phyloP scores from a whole-genome alignment of 257 asterid genomes.

The Gentiana straminea region DNA sequence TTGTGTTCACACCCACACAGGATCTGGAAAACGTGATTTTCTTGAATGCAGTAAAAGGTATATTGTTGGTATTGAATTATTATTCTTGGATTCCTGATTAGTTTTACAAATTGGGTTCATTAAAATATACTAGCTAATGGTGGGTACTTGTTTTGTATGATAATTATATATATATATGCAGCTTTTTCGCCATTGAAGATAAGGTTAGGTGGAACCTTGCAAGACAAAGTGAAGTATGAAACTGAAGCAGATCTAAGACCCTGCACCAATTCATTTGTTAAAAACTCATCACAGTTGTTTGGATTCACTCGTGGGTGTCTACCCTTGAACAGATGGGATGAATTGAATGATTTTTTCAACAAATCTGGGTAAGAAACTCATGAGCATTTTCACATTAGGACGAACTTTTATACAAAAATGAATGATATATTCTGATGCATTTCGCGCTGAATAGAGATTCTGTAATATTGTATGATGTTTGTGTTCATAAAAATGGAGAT shows the following conservation, averaged over 20 bases:
- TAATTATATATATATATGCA: background rate
- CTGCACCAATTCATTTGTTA: slow-evolving; percentile 37
- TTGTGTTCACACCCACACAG: slow-evolving; percentile 27
- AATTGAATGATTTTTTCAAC: slow-evolving; percentile 50
- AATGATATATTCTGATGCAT: no score
- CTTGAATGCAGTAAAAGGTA: slow-evolving; percentile 74
- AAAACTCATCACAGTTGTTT: slow-evolving; percentile 40
- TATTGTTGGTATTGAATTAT: background rate
- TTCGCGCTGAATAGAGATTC: no score
- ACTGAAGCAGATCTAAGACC: slow-evolving; percentile 38
- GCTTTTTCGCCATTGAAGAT: slow-evolving; percentile 85
- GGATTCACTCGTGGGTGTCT: slow-evolving; percentile 62
- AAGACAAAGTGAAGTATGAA: slow-evolving; percentile 65
- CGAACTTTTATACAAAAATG: no score
- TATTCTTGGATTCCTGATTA: background rate
- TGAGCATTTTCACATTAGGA: no score
- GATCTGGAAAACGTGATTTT: slow-evolving; percentile 53
- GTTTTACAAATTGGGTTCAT: background rate
- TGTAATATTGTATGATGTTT: no score
- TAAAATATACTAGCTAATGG: no score
- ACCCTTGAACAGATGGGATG: slow-evolving; percentile 80
- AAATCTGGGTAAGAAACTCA: slow-evolving; percentile 43
- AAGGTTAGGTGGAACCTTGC: slow-evolving; percentile 82
- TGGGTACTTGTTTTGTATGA: no score
- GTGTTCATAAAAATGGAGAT: no score